Evolutionary conservation across 805 yeast genomes (phyloP).

Genomic region (Candida sphagnicola): DNA sequence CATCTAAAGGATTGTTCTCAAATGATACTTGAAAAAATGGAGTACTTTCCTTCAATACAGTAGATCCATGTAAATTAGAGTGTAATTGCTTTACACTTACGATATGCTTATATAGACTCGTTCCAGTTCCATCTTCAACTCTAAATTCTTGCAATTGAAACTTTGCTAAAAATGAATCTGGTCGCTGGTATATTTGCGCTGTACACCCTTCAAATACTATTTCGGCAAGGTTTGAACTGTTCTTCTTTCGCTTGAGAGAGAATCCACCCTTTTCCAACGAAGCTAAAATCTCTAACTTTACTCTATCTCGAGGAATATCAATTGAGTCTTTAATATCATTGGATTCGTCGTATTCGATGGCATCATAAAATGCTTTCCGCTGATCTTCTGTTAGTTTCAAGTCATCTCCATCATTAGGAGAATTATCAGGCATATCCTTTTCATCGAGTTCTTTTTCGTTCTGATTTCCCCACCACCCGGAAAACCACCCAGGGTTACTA

Average conservation of each 20-base stretch:
- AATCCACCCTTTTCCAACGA: slow-evolving; percentile 75
- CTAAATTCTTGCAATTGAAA: slow-evolving; percentile 77
- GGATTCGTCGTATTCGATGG: slow-evolving; percentile 84
- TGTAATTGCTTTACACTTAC: slow-evolving; percentile 74
- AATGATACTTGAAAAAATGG: slow-evolving; percentile 81
- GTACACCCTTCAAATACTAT: slow-evolving; percentile 80
- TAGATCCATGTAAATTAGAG: slow-evolving; percentile 26
- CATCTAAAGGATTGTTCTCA: slow-evolving; percentile 85
- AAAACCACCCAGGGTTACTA: slow-evolving; percentile 56
- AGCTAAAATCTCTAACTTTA: slow-evolving; percentile 63
- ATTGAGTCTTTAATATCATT: slow-evolving; percentile 47
- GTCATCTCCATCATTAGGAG: slow-evolving; percentile 36
- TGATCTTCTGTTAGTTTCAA: slow-evolving; percentile 73
- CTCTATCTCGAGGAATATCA: slow-evolving; percentile 70
- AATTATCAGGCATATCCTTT: slow-evolving; percentile 7
- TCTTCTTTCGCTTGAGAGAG: slow-evolving; percentile 45
- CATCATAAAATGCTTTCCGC: slow-evolving; percentile 82
- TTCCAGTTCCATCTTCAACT: slow-evolving; percentile 81
- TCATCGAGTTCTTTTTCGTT: slow-evolving; percentile 1
- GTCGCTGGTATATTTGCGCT: slow-evolving; percentile 68
- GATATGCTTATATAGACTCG: slow-evolving; percentile 78
- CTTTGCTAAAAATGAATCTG: slow-evolving; percentile 69
- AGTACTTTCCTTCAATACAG: slow-evolving; percentile 23
- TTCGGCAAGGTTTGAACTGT: slow-evolving; percentile 58
- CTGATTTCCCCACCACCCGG: slow-evolving; percentile 61